Evolutionary conservation across 352 stramenopile species (phyloP), one percentile per base, ranked within the genome.

Genomic region (Globisporangium paroecandrum): DNA sequence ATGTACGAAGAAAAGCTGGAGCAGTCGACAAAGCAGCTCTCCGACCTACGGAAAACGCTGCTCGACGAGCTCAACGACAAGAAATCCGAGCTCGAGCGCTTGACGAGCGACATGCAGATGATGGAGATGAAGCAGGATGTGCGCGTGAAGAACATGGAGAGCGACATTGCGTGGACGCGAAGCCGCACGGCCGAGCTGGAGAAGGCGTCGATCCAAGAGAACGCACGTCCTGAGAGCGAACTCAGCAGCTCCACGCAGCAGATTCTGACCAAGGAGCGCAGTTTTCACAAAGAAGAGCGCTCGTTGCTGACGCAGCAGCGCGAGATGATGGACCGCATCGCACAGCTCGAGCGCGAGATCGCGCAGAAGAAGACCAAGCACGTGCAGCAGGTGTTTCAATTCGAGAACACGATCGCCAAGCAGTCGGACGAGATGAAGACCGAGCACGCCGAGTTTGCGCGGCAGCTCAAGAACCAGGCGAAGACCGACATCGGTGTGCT

Each of bases 361-460:
- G 66, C 87, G 4, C 76, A 81, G 15, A 85, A 88, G 67, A 90
- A 88, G 66, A 89, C 77, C 20, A 70, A 74, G n/a, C 83, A 91
- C 57, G 53, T 78, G 24, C 79, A 89, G 60, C 69, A 82, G 25
- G 68, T 85, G 34, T 88, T 89, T 38, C 69, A 54, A 3, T 63
- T 89, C 15, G 78, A 90, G 36, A 85, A 74, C 22, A 71, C 77
- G 36, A 63, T 78, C 1, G 65, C 77, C 22, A 79, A 78, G 25
- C 65, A 66, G 46, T 24, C 76, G 2, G 73, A 86, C 55, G 66
- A 76, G 18, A 64, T 83, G 54, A 78, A 74, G 41, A 66, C 63
- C 2, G 73, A 83, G 38, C 81, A 88, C 29, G 77, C 76, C 9
- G 82, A 79, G 51, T 82, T 85, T 20, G 73, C 77, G 22, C 71